These are phyloP conservation scores for Rosellinia necatrix DNA, from an alignment of 2,329 filamentous ascomycete species.

Conservation along the genomic window DNA sequence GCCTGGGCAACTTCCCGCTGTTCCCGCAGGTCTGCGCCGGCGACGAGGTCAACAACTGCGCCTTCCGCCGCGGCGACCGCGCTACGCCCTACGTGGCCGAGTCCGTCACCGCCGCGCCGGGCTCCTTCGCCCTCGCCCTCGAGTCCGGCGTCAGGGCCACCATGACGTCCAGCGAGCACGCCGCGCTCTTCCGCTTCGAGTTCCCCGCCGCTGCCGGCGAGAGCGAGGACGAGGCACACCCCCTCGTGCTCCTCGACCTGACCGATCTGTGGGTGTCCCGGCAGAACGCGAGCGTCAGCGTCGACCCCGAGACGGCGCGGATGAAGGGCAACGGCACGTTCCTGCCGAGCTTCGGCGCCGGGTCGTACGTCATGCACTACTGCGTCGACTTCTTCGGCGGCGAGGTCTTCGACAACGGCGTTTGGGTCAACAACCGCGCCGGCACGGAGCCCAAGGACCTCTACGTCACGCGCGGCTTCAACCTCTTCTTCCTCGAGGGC, in stretches of 20 bases:
- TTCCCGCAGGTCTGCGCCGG: conserved; percentile 49
- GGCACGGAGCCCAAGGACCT: conserved; percentile 46
- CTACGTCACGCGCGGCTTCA: conserved; percentile 47
- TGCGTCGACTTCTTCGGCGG: conserved; percentile 63
- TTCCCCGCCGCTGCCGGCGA: conserved; percentile 48
- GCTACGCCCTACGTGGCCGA: conserved; percentile 45
- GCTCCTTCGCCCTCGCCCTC: conserved; percentile 63
- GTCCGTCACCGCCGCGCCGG: conserved; percentile 54
- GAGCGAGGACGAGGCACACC: conserved; percentile 37
- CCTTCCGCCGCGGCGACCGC: conserved; percentile 55
- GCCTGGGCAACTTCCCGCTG: conserved; percentile 52
- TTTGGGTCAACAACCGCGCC: conserved; percentile 48
- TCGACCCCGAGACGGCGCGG: conserved; percentile 56
- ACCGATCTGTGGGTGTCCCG: conserved; percentile 61
- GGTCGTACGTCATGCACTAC: conserved; percentile 61
- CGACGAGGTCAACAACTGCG: conserved; percentile 60
- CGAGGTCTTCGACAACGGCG: conserved; percentile 41
- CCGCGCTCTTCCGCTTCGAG: conserved; percentile 64
- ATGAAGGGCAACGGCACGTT: conserved; percentile 63
- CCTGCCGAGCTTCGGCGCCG: conserved; percentile 64
- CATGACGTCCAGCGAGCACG: conserved; percentile 65
- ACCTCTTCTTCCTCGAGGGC: conserved; percentile 48
- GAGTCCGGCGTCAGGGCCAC: conserved; percentile 58
- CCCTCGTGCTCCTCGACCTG: conserved; percentile 63
- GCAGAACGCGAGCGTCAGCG: conserved; percentile 53